phyloP scores from a whole-genome alignment of 2,329 filamentous ascomycete genomes.

The Sclerotinia sclerotiorum region DNA sequence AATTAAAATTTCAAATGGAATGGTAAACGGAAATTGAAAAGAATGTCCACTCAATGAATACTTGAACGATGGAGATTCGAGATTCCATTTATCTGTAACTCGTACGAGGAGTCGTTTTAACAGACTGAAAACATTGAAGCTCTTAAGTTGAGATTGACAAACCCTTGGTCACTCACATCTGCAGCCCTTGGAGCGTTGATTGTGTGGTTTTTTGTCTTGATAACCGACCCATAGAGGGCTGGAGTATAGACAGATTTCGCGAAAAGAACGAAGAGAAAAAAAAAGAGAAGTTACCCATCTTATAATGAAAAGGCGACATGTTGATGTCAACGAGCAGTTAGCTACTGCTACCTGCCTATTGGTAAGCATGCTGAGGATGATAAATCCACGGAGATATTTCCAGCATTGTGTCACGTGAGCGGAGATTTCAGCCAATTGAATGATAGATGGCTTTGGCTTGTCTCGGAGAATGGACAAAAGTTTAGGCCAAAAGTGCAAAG shows the following conservation, averaged over 20 bases:
- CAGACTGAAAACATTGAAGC: not conserved
- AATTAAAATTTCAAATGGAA: not conserved
- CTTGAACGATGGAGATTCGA: not conserved
- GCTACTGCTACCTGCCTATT: no score
- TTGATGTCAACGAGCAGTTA: not conserved
- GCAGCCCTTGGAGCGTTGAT: not conserved
- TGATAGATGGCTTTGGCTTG: no score
- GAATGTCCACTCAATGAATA: not conserved
- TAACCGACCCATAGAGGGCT: not conserved
- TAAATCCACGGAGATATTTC: not conserved
- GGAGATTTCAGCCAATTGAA: not conserved
- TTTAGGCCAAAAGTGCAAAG: not conserved
- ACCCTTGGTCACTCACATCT: not conserved
- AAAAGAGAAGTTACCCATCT: no score
- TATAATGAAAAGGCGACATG: not conserved
- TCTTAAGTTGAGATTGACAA: not conserved
- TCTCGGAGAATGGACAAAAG: constrained; percentile 7
- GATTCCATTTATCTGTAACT: constrained; percentile 1
- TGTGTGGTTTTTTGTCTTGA: not conserved
- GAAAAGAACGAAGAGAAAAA: no score
- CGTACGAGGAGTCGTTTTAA: not conserved
- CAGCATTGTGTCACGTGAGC: not conserved
- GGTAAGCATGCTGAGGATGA: not conserved
- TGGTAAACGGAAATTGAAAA: not conserved
- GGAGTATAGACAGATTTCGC: not conserved